phyloP scores from a whole-genome alignment of 2,329 filamentous ascomycete genomes.

The Cladosporium velox region DNA sequence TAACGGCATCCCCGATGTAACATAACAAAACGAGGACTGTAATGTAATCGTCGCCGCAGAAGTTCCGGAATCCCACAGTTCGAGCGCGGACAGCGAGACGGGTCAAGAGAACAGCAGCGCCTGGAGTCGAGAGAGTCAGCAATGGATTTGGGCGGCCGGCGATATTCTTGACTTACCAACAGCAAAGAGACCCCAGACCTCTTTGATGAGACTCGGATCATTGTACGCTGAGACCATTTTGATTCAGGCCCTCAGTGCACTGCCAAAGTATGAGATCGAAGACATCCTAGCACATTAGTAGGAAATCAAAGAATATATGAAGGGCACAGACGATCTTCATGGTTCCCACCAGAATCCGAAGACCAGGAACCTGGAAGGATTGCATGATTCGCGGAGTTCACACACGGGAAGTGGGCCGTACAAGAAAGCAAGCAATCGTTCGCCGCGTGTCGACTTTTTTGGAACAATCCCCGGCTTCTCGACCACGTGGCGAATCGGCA shows the following conservation, averaged over 20 bases:
- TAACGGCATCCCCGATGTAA: slow-evolving; percentile 41
- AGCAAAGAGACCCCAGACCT: slow-evolving; percentile 34
- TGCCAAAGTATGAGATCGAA: background rate
- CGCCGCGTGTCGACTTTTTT: background rate
- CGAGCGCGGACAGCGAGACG: slow-evolving; percentile 42
- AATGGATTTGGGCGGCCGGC: background rate
- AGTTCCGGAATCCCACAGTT: slow-evolving; percentile 41
- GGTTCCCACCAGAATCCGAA: background rate
- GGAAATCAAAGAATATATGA: background rate
- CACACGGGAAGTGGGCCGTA: background rate
- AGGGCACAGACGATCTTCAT: background rate
- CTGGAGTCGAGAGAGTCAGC: background rate
- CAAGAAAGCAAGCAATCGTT: background rate
- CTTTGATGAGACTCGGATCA: slow-evolving; percentile 27
- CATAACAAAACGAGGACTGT: slow-evolving; percentile 39
- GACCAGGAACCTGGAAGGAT: background rate
- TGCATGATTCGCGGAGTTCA: background rate
- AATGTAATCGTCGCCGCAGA: slow-evolving; percentile 46
- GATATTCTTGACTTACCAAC: slow-evolving; percentile 30
- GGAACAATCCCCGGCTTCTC: background rate
- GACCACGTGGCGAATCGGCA: background rate
- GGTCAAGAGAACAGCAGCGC: slow-evolving; percentile 33
- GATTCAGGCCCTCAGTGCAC: background rate
- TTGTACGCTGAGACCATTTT: slow-evolving; percentile 23
- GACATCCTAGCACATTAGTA: background rate